Percentiles rank a stretch among this genome's conserved stretches.
Evolutionary conservation across 768 basidiomycete genomes (phyloP).

Genomic region (Mycena epipterygia): DNA sequence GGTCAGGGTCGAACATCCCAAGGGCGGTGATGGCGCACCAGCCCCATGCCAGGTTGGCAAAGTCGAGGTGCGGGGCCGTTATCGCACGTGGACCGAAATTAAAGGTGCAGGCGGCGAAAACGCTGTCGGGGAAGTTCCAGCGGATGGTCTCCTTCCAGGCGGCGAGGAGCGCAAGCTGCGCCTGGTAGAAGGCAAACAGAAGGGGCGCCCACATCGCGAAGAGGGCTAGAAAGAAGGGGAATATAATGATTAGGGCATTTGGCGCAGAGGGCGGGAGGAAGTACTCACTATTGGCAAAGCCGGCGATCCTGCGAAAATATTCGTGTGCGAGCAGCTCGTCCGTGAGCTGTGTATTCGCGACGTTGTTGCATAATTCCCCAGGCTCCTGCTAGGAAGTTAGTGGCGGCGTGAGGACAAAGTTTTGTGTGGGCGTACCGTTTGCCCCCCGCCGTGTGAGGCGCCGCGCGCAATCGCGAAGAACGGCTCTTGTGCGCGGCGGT

Average conservation of each 20-base stretch:
- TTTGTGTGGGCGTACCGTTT: not conserved
- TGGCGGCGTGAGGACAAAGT: too few relatives aligned
- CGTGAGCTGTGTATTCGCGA: not conserved
- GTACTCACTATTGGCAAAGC: not conserved
- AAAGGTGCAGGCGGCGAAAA: not conserved
- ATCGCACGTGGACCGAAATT: not conserved
- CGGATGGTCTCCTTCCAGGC: not conserved
- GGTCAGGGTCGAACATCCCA: not conserved
- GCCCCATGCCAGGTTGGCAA: not conserved
- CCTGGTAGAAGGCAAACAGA: not conserved
- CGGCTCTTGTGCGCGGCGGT: not conserved
- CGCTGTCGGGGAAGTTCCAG: not conserved
- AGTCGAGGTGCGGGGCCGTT: not conserved
- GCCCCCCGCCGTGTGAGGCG: not conserved
- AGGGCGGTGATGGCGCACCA: not conserved
- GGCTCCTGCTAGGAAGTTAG: not conserved
- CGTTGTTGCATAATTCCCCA: not conserved
- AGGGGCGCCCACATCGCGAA: not conserved
- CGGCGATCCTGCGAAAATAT: not conserved
- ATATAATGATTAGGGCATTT: not conserved
- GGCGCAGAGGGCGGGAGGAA: not conserved
- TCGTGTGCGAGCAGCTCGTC: not conserved
- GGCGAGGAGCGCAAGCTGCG: not conserved
- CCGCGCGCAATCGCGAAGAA: not conserved
- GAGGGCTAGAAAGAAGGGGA: not conserved